phyloP scores from a whole-genome alignment of 2,329 filamentous ascomycete genomes.

The Scorias spongiosa region DNA sequence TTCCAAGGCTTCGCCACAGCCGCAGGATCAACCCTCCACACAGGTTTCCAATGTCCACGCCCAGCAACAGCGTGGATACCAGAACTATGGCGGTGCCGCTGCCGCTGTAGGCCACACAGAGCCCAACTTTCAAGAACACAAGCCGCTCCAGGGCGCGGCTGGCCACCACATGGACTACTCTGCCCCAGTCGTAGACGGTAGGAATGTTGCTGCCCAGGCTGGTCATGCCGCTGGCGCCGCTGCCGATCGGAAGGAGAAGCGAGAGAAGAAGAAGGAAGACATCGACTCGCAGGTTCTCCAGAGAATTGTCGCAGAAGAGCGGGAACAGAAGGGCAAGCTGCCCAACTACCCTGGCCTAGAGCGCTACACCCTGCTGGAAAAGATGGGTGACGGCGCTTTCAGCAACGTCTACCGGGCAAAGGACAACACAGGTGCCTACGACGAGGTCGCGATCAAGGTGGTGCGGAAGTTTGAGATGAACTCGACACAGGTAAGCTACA shows the following conservation, averaged over 20 bases:
- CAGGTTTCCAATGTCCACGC: constrained; percentile 50
- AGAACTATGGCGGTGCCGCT: constrained; percentile 29
- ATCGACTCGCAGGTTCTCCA: constrained; percentile 55
- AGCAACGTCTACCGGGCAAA: constrained; percentile 92
- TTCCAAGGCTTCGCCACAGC: constrained; percentile 31
- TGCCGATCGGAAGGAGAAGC: constrained; percentile 46
- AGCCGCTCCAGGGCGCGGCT: constrained; percentile 35
- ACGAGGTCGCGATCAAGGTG: constrained; percentile 92
- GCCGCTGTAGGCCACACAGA: constrained; percentile 35
- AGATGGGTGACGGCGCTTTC: constrained; percentile 98
- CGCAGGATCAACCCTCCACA: constrained; percentile 45
- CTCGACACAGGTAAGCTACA: constrained; percentile 76
- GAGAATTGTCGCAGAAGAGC: constrained; percentile 81
- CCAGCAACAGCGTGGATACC: constrained; percentile 41
- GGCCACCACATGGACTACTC: constrained; percentile 40
- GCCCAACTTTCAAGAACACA: constrained; percentile 46
- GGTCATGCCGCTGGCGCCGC: constrained; percentile 49
- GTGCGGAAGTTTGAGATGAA: constrained; percentile 99
- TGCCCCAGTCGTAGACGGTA: constrained; percentile 43
- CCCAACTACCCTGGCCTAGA: constrained; percentile 75
- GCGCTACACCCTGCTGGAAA: constrained; percentile 74
- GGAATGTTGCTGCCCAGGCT: constrained; percentile 53
- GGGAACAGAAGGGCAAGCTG: constrained; percentile 69
- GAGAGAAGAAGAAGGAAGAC: constrained; percentile 26
- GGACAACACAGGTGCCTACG: constrained; percentile 55